Conservation (phyloP, 352 stramenopile genomes). For the Sclerospora graminicola region DNA sequence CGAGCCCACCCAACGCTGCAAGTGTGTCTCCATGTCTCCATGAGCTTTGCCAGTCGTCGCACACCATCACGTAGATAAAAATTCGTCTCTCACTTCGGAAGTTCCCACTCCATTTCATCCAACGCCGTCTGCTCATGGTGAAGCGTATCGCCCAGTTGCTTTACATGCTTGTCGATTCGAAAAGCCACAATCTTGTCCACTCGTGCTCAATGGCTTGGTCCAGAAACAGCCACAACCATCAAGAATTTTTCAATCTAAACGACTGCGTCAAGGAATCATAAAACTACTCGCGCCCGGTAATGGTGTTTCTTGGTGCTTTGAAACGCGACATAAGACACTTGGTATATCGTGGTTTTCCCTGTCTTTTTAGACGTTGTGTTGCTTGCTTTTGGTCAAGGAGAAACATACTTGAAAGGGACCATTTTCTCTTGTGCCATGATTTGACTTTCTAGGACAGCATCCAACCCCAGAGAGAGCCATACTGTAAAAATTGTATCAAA, state of each 20-base stretch:
- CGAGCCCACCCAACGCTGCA: slow-evolving; percentile 20
- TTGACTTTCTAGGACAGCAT: slow-evolving; percentile 70
- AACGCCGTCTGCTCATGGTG: slow-evolving; percentile 87
- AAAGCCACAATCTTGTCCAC: slow-evolving; percentile 74
- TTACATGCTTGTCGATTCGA: slow-evolving; percentile 91
- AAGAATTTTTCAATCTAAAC: slow-evolving; percentile 88
- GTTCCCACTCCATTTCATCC: slow-evolving; percentile 91
- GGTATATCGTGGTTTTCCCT: slow-evolving; percentile 36
- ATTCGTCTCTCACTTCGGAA: slow-evolving; percentile 90
- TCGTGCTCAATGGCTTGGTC: slow-evolving; percentile 76
- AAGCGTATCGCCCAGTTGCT: slow-evolving; percentile 78
- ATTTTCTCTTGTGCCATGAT: slow-evolving; percentile 51
- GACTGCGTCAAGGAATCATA: slow-evolving; percentile 75
- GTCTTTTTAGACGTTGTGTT: background rate
- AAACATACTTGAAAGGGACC: slow-evolving; percentile 44
- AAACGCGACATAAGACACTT: slow-evolving; percentile 34
- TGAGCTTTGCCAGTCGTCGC: slow-evolving; percentile 85
- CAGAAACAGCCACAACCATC: slow-evolving; percentile 89
- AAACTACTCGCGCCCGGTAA: slow-evolving; percentile 73
- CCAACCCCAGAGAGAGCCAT: slow-evolving; percentile 86
- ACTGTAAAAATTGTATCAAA: slow-evolving; percentile 63
- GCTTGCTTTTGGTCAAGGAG: slow-evolving; percentile 5
- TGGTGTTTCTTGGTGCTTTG: slow-evolving; percentile 55
- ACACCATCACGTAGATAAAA: slow-evolving; percentile 96
- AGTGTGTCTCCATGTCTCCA: slow-evolving; percentile 92